Base-by-base conservation (phyloP, 345 rosid genomes). In the Melaleuca quinquenervia region DNA sequence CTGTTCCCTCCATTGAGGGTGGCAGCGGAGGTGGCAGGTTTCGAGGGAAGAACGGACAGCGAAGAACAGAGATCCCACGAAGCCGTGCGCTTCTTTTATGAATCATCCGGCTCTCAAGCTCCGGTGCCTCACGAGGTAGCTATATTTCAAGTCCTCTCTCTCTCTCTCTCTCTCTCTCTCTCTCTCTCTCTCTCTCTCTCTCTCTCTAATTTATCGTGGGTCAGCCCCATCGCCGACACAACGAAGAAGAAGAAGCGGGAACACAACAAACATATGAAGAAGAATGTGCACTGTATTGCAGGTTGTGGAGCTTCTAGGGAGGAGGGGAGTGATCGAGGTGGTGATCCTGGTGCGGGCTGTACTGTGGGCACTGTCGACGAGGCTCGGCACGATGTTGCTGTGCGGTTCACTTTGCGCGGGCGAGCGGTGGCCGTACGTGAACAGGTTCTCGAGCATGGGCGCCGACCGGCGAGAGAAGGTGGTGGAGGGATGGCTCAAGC, bases 311-410 rank as follows among this genome's bases (percentile, higher is more conserved):
- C 6, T 85, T 7, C 0, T 94, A 24, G 9, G 4, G 45, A 92
- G 83, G 75, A 88, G 93, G 86, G 86, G 55, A 0, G 24, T 86
- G 14, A 62, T 20, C 2, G 96, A 92, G 41, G 90, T 84, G 0
- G 51, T 88, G 89, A 76, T 92, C 6, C 8, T 92, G 83, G 82
- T 89, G 53, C 91, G 99, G 75, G 52, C 87, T 18, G 90, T 93
- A 15, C 29, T 94, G 41, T 20, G 90, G 86, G 15, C 91, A 13
- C 90, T 96, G 54, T 91, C 93, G 10, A 94, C 98, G 2, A 91
- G 94, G 90, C 11, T 96, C 78, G 99, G 99, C 24, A 94, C 96
- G 1, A 44, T 94, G 14, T 45, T 96, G 85, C 89, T 96, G 1
- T 94, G 97, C 82, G 98, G 99, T 54, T 86, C 89, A 6, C 91